A percentile compares a stretch with the other conserved stretches of the same genome.
These are phyloP conservation scores for Hyphodiscus hymeniophilus DNA, from an alignment of 495 filamentous ascomycete species.

Conservation along the genomic window DNA sequence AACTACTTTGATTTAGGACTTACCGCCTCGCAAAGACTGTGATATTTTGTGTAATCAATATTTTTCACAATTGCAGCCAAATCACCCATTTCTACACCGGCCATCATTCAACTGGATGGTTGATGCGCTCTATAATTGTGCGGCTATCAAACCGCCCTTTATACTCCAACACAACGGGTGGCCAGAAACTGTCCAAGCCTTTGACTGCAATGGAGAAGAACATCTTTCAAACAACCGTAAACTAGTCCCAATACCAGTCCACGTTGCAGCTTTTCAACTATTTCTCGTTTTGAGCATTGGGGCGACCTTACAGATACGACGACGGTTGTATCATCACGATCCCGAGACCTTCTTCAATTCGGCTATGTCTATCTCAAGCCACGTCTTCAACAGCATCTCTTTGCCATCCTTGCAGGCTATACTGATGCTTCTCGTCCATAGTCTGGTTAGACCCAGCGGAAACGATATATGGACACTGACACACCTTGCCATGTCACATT, in stretches of 20 bases:
- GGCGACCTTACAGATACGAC: not conserved
- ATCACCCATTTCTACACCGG: conserved; percentile 1
- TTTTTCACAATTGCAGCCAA: not conserved
- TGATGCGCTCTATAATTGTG: not conserved
- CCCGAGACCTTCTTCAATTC: not conserved
- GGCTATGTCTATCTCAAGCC: not conserved
- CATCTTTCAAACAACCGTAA: not conserved
- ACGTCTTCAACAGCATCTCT: not conserved
- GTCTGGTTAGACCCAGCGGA: not conserved
- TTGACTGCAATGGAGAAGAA: not conserved
- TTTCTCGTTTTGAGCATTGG: not conserved
- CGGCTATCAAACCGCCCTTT: not conserved
- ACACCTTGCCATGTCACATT: not conserved
- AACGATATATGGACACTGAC: not conserved
- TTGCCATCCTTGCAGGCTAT: not conserved
- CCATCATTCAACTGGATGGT: not conserved
- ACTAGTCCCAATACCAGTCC: not conserved
- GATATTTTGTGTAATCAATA: not conserved
- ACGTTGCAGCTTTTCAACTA: not conserved
- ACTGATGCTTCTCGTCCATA: not conserved
- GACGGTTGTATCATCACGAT: not conserved
- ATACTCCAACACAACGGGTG: not conserved
- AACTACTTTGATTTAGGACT: too few species aligned
- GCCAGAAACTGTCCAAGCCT: not conserved
- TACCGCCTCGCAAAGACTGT: not conserved